Evolutionary conservation across 176 grass and related monocot genomes (phyloP), one percentile per base, ranked within the genome.

Genomic region (Tuctoria greenei): DNA sequence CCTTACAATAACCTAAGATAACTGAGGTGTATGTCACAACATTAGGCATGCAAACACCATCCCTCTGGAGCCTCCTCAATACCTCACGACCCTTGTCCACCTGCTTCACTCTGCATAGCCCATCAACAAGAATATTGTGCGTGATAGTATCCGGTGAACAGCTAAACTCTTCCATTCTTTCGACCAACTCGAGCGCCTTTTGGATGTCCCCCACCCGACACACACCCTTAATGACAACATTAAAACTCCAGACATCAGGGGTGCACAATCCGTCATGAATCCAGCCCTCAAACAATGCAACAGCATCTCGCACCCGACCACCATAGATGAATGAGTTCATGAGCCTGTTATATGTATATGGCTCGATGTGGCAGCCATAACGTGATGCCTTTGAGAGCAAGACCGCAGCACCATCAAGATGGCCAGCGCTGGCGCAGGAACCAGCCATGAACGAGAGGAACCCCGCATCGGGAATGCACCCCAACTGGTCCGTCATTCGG

Each of bases 11-110:
- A 71, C 88, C 86, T 34, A 82, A 86, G 57, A 95, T 92, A 39
- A 98, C 69, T 49, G 91, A 95, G 13, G 91, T 99, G 86, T 84
- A 99, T 61, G 95, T 88, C 68, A 99, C 72, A 36, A 95, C 91
- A 86, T 99, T 99, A 23, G 91, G 89, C 46, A 28, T 61, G 73
- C 72, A 80, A 67, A 85, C 56, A 50, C 82, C 88, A 83, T 95
- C 87, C 17, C 10, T 79, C 73, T 81, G 84, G 75, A 99, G 82
- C 80, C 40, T 86, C 75, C 40, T 87, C 76, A 99, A 79, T n/a
- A 95, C 49, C 50, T 88, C 75, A 75, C 47, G 86, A 13, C 77
- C 95, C 67, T 25, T 86, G 54, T 87, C 66, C 12, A 88, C 89
- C 85, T 92, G 72, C 7, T 92, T 77, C 17, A 40, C 64, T 72